Percentiles rank a stretch among this genome's conserved stretches.
Conservation (phyloP, 2,329 filamentous ascomycete genomes). For the Phoma sp. region DNA sequence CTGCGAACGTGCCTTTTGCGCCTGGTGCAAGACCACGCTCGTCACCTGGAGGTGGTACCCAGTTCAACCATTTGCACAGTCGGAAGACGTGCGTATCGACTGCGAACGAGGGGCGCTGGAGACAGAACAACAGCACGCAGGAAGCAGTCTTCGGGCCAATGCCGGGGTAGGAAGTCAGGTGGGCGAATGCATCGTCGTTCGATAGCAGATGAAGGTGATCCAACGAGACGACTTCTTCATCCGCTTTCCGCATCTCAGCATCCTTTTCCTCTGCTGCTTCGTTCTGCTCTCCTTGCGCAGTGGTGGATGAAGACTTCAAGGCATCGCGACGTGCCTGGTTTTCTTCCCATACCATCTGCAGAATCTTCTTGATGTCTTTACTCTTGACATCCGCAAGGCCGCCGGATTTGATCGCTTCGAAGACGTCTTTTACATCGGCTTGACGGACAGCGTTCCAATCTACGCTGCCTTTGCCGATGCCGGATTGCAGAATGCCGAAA, state of each 20-base stretch:
- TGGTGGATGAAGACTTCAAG: conserved; percentile 49
- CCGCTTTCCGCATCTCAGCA: conserved; percentile 62
- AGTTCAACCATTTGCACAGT: conserved; percentile 66
- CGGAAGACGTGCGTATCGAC: conserved; percentile 73
- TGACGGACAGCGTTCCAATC: conserved; percentile 75
- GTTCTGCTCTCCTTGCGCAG: conserved; percentile 51
- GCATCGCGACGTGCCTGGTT: conserved; percentile 65
- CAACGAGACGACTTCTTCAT: conserved; percentile 68
- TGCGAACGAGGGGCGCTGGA: conserved; percentile 68
- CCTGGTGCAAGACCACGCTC: conserved; percentile 38
- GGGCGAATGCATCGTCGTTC: conserved; percentile 63
- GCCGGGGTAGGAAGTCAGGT: conserved; percentile 65
- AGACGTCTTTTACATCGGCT: conserved; percentile 66
- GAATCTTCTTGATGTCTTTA: conserved; percentile 73
- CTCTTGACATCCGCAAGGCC: conserved; percentile 76
- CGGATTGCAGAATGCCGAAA: conserved; percentile 68
- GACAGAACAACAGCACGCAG: conserved; percentile 69
- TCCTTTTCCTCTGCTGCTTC: conserved; percentile 60
- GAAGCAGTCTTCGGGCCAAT: conserved; percentile 72
- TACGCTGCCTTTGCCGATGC: conserved; percentile 73
- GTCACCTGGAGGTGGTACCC: conserved; percentile 59
- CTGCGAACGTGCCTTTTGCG: conserved; percentile 51
- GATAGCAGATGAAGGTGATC: conserved; percentile 65
- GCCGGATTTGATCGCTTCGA: conserved; percentile 71
- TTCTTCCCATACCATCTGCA: conserved; percentile 74